Conservation (phyloP, 2,329 filamentous ascomycete genomes). For the Lecanicillium sp. region DNA sequence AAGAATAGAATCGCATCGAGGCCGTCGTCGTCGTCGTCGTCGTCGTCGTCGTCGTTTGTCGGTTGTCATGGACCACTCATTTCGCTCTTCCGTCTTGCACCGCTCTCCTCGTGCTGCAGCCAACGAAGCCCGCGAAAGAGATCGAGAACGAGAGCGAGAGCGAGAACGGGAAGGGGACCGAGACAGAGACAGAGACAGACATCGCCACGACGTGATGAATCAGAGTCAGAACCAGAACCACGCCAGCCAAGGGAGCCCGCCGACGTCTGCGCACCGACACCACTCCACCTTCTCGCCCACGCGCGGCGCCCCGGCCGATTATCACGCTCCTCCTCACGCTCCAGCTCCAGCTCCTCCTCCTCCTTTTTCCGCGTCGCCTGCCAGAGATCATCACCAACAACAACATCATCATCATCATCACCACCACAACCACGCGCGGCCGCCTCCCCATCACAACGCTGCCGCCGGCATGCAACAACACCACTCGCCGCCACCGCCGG, state of each 20-base stretch:
- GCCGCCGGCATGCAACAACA: neutral
- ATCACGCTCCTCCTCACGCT: conserved; percentile 17
- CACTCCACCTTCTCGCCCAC: conserved; percentile 41
- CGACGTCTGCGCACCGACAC: conserved; percentile 22
- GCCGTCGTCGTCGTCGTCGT: too few species aligned
- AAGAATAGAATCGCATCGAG: too few species aligned
- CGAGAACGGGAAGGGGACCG: too few species aligned
- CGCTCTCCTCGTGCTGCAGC: neutral
- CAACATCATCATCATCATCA: conserved; percentile 10
- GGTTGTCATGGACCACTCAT: too few species aligned
- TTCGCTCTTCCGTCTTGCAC: too few species aligned
- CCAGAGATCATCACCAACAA: conserved; percentile 15
- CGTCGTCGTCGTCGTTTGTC: too few species aligned
- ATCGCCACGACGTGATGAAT: conserved; percentile 38
- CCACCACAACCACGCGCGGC: conserved; percentile 4
- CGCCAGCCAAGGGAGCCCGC: conserved; percentile 12
- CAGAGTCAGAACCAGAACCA: too few species aligned
- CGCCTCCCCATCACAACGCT: conserved; percentile 3
- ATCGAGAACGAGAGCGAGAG: conserved; percentile 8
- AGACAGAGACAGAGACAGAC: conserved; percentile 10
- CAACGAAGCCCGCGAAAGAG: neutral
- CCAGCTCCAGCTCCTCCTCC: conserved; percentile 17
- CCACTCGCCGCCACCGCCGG: conserved; percentile 7
- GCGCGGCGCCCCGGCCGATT: conserved; percentile 13
- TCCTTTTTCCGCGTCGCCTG: conserved; percentile 15